Base-by-base conservation (phyloP, 2,329 filamentous ascomycete species). In the Teratosphaeria viscida region DNA sequence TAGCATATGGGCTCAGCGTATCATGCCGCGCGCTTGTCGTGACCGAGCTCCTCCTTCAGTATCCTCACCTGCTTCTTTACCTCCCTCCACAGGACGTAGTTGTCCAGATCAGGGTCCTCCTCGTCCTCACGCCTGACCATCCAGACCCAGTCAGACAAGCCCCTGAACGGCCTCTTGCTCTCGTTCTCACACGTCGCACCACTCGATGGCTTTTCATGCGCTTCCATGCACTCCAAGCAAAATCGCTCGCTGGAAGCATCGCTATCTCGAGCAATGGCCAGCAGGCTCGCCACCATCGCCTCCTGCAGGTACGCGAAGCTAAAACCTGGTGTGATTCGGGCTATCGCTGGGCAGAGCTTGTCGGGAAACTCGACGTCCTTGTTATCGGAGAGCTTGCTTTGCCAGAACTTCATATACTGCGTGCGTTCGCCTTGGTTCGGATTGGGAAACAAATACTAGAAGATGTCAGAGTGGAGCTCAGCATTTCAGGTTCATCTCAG, bases 291-390 rank as follows among this genome's bases (percentile, higher is more conserved):
- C 0, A 88, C 82, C 67, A 88, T 88, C 0, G 83, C 85, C 70
- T 88, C 85, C 67, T 88, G 85, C 71, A 88, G 80, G 67, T 87
- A 88, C 0, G 85, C 85, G 68, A 88, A 88, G 64, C 82, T 85
- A 71, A 88, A 88, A n/a, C 78, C 78, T 29, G 81, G 72, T 0
- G 84, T 88, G 61, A 86, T 84, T 10, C 77, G 76, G 2, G 85
- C 85, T 61, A 87, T 80, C n/a, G 81, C 79, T 0, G 69, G 67
- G 67, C 81, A 83, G 4, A 88, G 76, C 61, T 77, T 74, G 67
- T 82, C 77, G 0, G 84, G 84, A 64, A 88, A 87, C 6, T 82
- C 79, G 49, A 88, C 74, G 8, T 80, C 77, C 61, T 82, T 75
- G 70, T 85, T 86, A 63, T 77, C 73, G 39, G 75, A 71, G 5